Percentiles rank a stretch among this genome's conserved stretches.
Conservation (phyloP, 2,329 filamentous ascomycete species). For the Exophiala mesophila region DNA sequence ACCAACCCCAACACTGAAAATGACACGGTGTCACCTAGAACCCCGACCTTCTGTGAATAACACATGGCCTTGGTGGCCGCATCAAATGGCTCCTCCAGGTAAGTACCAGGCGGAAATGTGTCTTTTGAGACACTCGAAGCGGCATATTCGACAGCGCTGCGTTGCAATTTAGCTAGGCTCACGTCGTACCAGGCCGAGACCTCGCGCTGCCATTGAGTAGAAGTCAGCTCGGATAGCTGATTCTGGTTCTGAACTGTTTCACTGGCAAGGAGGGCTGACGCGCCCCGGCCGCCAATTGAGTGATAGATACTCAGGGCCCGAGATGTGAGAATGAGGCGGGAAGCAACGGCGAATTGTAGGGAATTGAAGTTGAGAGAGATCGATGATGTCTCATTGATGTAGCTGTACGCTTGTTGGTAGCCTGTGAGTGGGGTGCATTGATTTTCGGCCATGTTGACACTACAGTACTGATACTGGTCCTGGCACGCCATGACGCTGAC, state of each 20-base stretch:
- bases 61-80: conserved; percentile 15
- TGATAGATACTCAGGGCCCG: conserved; percentile 8
- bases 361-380: conserved; percentile 9
- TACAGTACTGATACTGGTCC: conserved; percentile 34
- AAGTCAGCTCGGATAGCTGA: conserved; percentile 25
- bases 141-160: conserved; percentile 24
- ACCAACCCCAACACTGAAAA: conserved; percentile 26
- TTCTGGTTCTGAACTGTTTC: conserved; percentile 11
- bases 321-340: conserved; percentile 10
- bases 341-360: conserved; percentile 10
- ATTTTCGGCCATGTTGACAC: neutral
- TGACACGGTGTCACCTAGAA: conserved; percentile 13
- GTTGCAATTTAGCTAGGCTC: conserved; percentile 31
- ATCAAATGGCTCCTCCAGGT: conserved; percentile 3
- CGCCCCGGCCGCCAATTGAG: conserved; percentile 9
- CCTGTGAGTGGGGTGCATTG: conserved; percentile 26
- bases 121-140: conserved; percentile 9
- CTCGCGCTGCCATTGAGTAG: conserved; percentile 36
- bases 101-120: conserved; percentile 3
- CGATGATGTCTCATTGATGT: neutral
- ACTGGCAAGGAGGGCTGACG: conserved; percentile 16
- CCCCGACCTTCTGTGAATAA: conserved; percentile 20
- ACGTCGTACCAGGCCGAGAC: conserved; percentile 30
- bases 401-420: conserved; percentile 9
- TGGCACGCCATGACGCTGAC: conserved; percentile 30